phyloP scores from a whole-genome alignment of 1,284 basidiomycete genomes.

The Neonothopanus nambi region DNA sequence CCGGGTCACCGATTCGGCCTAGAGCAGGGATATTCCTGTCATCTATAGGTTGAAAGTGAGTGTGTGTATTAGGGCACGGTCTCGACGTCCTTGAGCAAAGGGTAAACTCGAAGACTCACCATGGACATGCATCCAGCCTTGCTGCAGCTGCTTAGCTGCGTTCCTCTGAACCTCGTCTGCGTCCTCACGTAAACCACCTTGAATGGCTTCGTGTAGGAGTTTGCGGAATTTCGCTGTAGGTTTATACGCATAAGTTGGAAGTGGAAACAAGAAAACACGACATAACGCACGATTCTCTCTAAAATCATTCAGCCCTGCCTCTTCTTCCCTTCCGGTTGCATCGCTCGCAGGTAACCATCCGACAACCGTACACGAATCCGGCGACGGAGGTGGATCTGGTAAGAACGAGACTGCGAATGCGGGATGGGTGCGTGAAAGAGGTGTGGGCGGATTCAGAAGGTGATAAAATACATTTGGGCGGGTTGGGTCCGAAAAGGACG shows the following conservation, averaged over 20 bases:
- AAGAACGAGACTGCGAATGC: slow-evolving; percentile 69
- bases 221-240: slow-evolving; percentile 55
- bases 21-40: slow-evolving; percentile 69
- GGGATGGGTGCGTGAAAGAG: slow-evolving; percentile 42
- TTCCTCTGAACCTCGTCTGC: slow-evolving; percentile 67
- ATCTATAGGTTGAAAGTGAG: no score
- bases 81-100: no score
- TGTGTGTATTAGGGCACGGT: background rate
- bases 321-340: slow-evolving; percentile 33
- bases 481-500: slow-evolving; percentile 48
- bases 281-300: slow-evolving; percentile 60
- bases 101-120: slow-evolving; percentile 48
- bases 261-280: background rate
- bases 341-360: slow-evolving; percentile 59
- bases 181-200: slow-evolving; percentile 51
- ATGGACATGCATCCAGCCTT: slow-evolving; percentile 85
- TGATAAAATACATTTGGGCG: slow-evolving; percentile 72
- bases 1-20: slow-evolving; percentile 73
- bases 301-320: slow-evolving; percentile 67
- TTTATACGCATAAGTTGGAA: background rate
- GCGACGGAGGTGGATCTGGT: slow-evolving; percentile 39
- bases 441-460: slow-evolving; percentile 51
- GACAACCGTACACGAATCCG: slow-evolving; percentile 54
- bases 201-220: slow-evolving; percentile 60
- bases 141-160: slow-evolving; percentile 60